These are phyloP conservation scores for Talaromyces sp. DNA, from an alignment of 2,329 filamentous ascomycete species.

Conservation along the genomic window DNA sequence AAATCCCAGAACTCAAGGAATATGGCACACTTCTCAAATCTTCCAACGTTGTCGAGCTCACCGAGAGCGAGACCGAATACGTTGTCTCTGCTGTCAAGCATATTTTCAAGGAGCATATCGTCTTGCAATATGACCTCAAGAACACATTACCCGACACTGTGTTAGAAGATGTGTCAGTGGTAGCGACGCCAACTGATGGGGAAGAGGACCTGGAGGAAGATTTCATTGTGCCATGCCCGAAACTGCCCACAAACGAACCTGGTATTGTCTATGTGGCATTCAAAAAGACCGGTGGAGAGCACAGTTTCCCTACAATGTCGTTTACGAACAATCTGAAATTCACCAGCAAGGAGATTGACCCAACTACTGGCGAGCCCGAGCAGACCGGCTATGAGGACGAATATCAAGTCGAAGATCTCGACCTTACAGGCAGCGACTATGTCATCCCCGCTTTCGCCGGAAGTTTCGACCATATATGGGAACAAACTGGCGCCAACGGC, in stretches of 20 bases:
- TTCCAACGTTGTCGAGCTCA: constrained; percentile 77
- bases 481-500: constrained; percentile 80
- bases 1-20: constrained; percentile 83
- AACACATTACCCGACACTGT: constrained; percentile 91
- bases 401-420: constrained; percentile 92
- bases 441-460: constrained; percentile 88
- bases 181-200: constrained; percentile 73
- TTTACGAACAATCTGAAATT: constrained; percentile 96
- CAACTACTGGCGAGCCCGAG: constrained; percentile 86
- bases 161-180: constrained; percentile 80
- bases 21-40: constrained; percentile 93
- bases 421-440: constrained; percentile 87
- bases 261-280: constrained; percentile 95
- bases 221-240: constrained; percentile 85
- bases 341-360: constrained; percentile 96
- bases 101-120: constrained; percentile 94
- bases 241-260: constrained; percentile 75
- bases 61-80: constrained; percentile 96
- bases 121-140: constrained; percentile 95
- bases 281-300: constrained; percentile 71
- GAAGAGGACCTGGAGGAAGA: constrained; percentile 75
- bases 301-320: constrained; percentile 68
- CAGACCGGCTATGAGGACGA: constrained; percentile 93
- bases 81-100: constrained; percentile 93
- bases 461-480: constrained; percentile 94